Evolutionary conservation across 306 rosid genomes (phyloP), one percentile per base, ranked within the genome.

Genomic region (Dalbergia oliveri): DNA sequence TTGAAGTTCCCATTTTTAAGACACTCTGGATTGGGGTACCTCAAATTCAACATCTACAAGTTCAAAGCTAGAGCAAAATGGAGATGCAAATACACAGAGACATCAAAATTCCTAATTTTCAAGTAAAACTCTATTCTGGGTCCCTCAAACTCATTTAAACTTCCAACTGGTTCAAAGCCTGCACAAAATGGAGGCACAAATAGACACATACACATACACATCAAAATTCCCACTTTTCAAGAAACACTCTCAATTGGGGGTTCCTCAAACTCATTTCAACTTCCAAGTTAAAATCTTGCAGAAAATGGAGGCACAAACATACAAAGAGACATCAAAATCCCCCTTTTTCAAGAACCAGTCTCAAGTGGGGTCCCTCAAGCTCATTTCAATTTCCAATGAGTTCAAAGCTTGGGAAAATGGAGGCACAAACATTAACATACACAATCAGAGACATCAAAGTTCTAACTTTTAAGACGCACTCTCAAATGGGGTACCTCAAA

Each of bases 191-290:
- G 68, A 33, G 58, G 57, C 23, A 33, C 19, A 53, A 21, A 21
- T n/a, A n/a, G n/a, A n/a, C n/a, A n/a, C 23, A 11, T 53, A 41
- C 9, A 37, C 14, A 34, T 21, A 21, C 23, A 68, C n/a, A 76
- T 67, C 47, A 76, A 82, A 51, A 45, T 51, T 26, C 35, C 21
- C 6, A 69, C 2, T 54, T 69, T 43, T 12, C 31, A 69, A 69
- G 73, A 26, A 2, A 56, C 7, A 14, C 1, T n/a, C 34, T 39
- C 44, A 61, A 69, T 43, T 64, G 75, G 79, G 70, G 70, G 60
- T 51, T 19, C 54, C 26, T 61, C 49, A 18, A 66, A 49, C 6
- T 81, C 68, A 44, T 19, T 15, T 58, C 41, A 11, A 50, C 23
- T 21, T 21, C 23, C 9, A 76, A 51, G 7, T 37, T 65, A 41